Percentiles rank a stretch among this genome's conserved stretches.
Evolutionary conservation across 805 yeast genomes (phyloP).

Genomic region (Isabelozyma rhagii): DNA sequence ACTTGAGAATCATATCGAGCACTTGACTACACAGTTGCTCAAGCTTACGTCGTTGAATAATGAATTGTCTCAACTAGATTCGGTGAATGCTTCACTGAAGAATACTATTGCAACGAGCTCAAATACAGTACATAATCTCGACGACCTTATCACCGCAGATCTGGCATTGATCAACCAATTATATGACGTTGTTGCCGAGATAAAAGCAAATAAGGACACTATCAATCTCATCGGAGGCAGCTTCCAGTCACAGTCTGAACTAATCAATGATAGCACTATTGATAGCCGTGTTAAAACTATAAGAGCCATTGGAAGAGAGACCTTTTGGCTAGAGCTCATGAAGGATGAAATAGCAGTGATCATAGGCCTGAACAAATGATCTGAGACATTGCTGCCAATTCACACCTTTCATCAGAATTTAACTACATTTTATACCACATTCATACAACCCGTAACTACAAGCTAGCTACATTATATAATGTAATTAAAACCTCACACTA

Average conservation of each 20-base stretch:
- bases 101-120: constrained; percentile 12
- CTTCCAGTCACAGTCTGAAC: constrained; percentile 30
- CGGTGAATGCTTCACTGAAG: constrained; percentile 16
- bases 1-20: constrained; percentile 25
- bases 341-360: constrained; percentile 26
- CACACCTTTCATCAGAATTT: too few species aligned
- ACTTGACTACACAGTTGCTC: constrained; percentile 23
- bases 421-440: too few species aligned
- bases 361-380: constrained; percentile 10
- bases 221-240: constrained; percentile 54
- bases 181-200: constrained; percentile 61
- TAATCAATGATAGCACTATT: constrained; percentile 29
- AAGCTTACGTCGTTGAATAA: constrained; percentile 19
- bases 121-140: constrained; percentile 17
- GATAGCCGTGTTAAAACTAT: constrained; percentile 34
- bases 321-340: constrained; percentile 39
- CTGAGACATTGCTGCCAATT: not conserved
- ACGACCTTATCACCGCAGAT: constrained; percentile 38
- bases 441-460: too few species aligned
- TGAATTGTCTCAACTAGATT: constrained; percentile 21
- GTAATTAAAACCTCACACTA: too few species aligned
- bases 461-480: too few species aligned
- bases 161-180: constrained; percentile 52
- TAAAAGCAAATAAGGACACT: constrained; percentile 70
- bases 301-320: constrained; percentile 35